These are phyloP conservation scores for Syzygium grande DNA, from an alignment of 345 rosid species.

Conservation along the genomic window DNA sequence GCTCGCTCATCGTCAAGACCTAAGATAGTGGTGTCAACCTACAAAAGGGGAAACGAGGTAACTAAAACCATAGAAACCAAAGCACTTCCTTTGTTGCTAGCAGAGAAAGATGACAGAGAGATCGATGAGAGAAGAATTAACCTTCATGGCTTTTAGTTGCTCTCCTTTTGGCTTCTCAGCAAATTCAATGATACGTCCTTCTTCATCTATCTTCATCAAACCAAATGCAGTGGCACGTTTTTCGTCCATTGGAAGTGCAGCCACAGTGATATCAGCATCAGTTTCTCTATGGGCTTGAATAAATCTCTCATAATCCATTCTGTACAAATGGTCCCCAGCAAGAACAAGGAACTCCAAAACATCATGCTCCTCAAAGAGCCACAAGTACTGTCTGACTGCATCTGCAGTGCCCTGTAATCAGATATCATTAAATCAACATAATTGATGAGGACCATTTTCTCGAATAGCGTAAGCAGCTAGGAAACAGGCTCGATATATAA, in stretches of 20 bases:
- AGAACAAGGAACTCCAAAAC: slow-evolving; percentile 85
- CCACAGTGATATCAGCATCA: slow-evolving; percentile 96
- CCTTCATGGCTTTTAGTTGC: slow-evolving; percentile 90
- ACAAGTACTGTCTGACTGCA: slow-evolving; percentile 93
- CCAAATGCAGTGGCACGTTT: slow-evolving; percentile 91
- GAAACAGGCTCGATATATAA: neutral
- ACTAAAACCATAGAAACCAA: neutral
- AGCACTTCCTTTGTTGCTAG: neutral
- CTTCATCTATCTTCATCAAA: slow-evolving; percentile 94
- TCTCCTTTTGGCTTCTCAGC: slow-evolving; percentile 97
- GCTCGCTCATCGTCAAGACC: slow-evolving; percentile 94
- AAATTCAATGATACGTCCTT: slow-evolving; percentile 88
- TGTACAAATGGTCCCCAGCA: slow-evolving; percentile 95
- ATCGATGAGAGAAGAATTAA: neutral
- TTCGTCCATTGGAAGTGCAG: slow-evolving; percentile 98
- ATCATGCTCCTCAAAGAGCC: slow-evolving; percentile 97
- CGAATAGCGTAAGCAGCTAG: neutral
- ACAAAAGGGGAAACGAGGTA: neutral
- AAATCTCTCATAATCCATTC: slow-evolving; percentile 96
- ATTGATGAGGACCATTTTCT: neutral
- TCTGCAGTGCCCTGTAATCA: slow-evolving; percentile 82
- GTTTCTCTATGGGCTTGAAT: slow-evolving; percentile 97
- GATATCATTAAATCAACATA: neutral
- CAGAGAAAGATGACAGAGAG: neutral
- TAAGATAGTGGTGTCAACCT: slow-evolving; percentile 93